Percentiles rank a stretch among this genome's conserved stretches.
phyloP scores from a whole-genome alignment of 2,329 filamentous ascomycete genomes.

The Arthroderma sp. region DNA sequence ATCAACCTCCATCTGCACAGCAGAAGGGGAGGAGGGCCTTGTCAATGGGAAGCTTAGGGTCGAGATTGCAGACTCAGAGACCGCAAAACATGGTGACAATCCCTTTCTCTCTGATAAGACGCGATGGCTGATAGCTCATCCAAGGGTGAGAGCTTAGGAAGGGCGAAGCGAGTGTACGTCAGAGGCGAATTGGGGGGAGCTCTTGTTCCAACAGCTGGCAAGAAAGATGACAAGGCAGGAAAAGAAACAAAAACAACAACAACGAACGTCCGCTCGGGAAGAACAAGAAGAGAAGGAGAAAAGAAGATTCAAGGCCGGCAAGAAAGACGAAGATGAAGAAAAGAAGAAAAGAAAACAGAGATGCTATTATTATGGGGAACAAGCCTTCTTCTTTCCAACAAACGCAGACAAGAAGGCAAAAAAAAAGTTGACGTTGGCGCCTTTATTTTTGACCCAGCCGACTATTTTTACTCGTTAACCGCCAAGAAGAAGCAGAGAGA shows the following conservation, averaged over 20 bases:
- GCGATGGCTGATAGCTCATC: neutral
- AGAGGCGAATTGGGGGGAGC: neutral
- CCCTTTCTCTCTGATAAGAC: neutral
- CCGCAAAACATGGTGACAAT: neutral
- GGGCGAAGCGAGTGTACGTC: neutral
- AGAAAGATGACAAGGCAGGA: neutral
- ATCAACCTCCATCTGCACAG: slow-evolving; percentile 7
- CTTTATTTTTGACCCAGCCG: too few species aligned
- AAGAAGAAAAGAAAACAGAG: neutral
- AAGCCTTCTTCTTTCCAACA: too few species aligned
- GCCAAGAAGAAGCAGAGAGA: too few species aligned
- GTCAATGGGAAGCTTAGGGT: neutral
- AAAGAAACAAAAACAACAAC: neutral
- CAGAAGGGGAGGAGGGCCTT: neutral
- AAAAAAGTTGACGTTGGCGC: too few species aligned
- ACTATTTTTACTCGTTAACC: too few species aligned
- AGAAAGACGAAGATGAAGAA: neutral
- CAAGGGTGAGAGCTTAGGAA: neutral
- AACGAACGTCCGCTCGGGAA: slow-evolving; percentile 1
- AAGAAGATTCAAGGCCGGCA: neutral
- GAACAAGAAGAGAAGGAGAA: neutral
- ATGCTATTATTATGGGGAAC: too few species aligned
- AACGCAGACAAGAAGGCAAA: too few species aligned
- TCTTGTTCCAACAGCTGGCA: neutral
- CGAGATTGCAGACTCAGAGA: neutral